Evolutionary conservation across 192 early-diverging fungal species (phyloP).

Genomic region (Neocallimastix lanati): DNA sequence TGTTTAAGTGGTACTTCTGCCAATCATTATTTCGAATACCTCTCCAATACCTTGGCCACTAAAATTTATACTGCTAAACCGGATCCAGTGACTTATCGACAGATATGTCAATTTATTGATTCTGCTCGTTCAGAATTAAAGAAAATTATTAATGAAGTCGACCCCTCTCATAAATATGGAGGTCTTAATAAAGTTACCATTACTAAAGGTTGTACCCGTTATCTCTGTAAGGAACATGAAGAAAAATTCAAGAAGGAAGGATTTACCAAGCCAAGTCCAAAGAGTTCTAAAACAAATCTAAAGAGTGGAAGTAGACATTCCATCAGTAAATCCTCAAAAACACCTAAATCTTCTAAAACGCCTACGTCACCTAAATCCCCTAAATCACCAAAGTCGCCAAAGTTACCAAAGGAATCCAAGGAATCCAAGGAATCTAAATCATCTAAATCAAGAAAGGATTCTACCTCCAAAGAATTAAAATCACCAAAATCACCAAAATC

Average conservation of each 20-base stretch:
- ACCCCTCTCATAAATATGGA: neutral
- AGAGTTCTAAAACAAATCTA: neutral
- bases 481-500: neutral
- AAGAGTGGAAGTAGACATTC: neutral
- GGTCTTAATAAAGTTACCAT: neutral
- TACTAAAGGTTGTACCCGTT: neutral
- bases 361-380: neutral
- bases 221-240: neutral
- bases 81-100: neutral
- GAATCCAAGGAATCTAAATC: neutral
- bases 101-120: neutral
- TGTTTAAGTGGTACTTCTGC: neutral
- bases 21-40: neutral
- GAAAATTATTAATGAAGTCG: neutral
- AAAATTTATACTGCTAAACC: neutral
- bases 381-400: neutral
- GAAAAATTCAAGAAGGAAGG: neutral
- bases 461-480: too few relatives aligned
- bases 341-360: neutral
- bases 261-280: neutral
- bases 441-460: neutral
- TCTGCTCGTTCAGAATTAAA: neutral
- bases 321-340: neutral
- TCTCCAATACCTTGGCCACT: neutral
- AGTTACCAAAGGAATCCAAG: neutral